phyloP scores from a whole-genome alignment of 2,329 filamentous ascomycete species.

The Proliferodiscus dingleyae region DNA sequence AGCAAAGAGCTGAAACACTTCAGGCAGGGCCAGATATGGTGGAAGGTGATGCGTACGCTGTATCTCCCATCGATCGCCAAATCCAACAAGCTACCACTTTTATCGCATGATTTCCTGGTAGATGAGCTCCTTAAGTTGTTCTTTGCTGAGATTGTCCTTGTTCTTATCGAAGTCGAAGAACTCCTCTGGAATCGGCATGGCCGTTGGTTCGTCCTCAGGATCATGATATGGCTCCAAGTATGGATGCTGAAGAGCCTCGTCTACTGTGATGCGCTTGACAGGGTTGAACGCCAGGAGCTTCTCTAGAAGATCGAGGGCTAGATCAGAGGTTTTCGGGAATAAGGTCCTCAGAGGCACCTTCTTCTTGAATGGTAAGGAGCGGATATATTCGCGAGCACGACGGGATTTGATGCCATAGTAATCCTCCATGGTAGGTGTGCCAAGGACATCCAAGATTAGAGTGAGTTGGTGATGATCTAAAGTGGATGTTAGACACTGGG shows the following conservation, averaged over 20 bases:
- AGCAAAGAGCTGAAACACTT: background rate
- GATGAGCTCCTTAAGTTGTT: constrained; percentile 95
- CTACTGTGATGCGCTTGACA: constrained; percentile 95
- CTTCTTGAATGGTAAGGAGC: constrained; percentile 98
- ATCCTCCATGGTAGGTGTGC: constrained; percentile 98
- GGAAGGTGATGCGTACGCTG: background rate
- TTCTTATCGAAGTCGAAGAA: constrained; percentile 99
- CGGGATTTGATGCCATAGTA: constrained; percentile 99
- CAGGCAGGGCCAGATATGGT: background rate
- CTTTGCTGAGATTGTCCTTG: constrained; percentile 97
- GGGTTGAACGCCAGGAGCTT: constrained; percentile 97
- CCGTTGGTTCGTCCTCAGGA: constrained; percentile 95
- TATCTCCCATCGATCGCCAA: background rate
- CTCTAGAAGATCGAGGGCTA: constrained; percentile 89
- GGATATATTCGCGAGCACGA: constrained; percentile 94
- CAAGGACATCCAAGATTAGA: constrained; percentile 92
- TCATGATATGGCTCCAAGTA: constrained; percentile 99
- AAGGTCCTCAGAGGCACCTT: constrained; percentile 97
- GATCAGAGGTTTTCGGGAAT: constrained; percentile 98
- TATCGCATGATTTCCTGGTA: constrained; percentile 82
- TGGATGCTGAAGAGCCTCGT: constrained; percentile 94
- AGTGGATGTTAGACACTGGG: constrained; percentile 5
- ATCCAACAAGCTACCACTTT: background rate
- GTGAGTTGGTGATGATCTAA: constrained; percentile 96
- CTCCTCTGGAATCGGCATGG: constrained; percentile 92